Base-by-base conservation (phyloP, 1,284 basidiomycete species). In the Grifola frondosa region DNA sequence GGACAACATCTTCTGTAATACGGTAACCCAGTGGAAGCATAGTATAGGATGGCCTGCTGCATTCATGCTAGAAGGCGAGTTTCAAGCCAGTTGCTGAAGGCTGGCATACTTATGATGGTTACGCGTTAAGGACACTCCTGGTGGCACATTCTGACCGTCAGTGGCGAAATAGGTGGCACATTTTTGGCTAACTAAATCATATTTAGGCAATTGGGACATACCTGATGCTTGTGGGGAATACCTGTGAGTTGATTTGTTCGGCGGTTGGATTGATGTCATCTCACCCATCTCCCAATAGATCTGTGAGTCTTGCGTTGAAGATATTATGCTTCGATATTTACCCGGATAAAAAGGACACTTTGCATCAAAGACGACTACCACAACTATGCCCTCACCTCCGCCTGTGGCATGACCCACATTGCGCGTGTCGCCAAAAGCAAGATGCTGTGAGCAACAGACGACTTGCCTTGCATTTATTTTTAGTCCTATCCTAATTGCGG, bases 141-240 rank as follows among this genome's bases (percentile, higher is more conserved):
- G 83, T 86, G 83, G 82, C 82, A 86, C 62, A 54, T 84, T 15
- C 64, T 84, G n/a, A 83, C 81, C 10, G 78, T 79, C 46, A 42
- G 69, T 50, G 12, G 23, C n/a, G 6, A 20, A 23, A 35, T 19
- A 25, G 15, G 6, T 37, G n/a, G 4, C 8, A 5, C n/a, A 15
- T 20, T 17, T 7, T 29, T 42, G 15, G 23, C 4, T 20, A 13
- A 37, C 26, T 30, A 17, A 23, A 35, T 30, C 19, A 17, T 17
- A 20, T 20, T 17, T 42, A 81, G 79, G 80, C 75, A 9, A 61
- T 68, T 26, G 82, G 81, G 30, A 74, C 75, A 0, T 82, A 84
- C 58, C 71, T 75, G 50, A 80, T 82, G 73, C 70, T 77, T 40
- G 69, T 76, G 40, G 80, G 79, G 6, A 74, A 78, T 33, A 76